Evolutionary conservation across 2,329 filamentous ascomycete species (phyloP).

Genomic region (Penicillium sp.): DNA sequence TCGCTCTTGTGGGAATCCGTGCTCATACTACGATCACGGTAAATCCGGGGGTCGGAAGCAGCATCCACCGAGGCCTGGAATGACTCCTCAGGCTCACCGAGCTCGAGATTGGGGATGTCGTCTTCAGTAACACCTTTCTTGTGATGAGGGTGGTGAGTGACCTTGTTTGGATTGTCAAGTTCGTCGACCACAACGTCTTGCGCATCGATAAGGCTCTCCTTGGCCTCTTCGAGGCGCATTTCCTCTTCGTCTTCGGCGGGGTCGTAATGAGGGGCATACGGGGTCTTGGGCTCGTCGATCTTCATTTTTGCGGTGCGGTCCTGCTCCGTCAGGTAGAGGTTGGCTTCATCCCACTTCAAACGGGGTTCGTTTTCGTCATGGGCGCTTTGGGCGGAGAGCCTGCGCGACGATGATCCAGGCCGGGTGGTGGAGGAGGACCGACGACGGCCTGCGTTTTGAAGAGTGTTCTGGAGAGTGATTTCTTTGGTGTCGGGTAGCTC

Average conservation of each 20-base stretch:
- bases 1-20: slow-evolving; percentile 53
- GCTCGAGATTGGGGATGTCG: slow-evolving; percentile 88
- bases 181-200: slow-evolving; percentile 72
- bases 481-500: slow-evolving; percentile 72
- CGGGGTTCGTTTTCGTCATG: slow-evolving; percentile 69
- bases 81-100: slow-evolving; percentile 88
- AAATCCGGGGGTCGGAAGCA: slow-evolving; percentile 50
- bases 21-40: slow-evolving; percentile 46
- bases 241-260: slow-evolving; percentile 85
- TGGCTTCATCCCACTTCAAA: slow-evolving; percentile 98
- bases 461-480: slow-evolving; percentile 89
- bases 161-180: slow-evolving; percentile 58
- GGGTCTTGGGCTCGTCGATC: slow-evolving; percentile 98
- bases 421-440: slow-evolving; percentile 77
- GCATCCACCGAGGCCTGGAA: slow-evolving; percentile 45
- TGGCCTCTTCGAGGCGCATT: slow-evolving; percentile 35
- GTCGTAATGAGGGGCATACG: slow-evolving; percentile 91
- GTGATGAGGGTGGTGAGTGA: slow-evolving; percentile 33
- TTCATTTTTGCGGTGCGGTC: slow-evolving; percentile 97
- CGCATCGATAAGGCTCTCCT: slow-evolving; percentile 62
- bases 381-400: slow-evolving; percentile 64
- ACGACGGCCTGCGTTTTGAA: slow-evolving; percentile 88
- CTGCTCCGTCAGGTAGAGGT: slow-evolving; percentile 95
- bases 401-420: slow-evolving; percentile 67
- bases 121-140: slow-evolving; percentile 61